Conservation (phyloP, 805 yeast genomes). For the Lachancea sp. region DNA sequence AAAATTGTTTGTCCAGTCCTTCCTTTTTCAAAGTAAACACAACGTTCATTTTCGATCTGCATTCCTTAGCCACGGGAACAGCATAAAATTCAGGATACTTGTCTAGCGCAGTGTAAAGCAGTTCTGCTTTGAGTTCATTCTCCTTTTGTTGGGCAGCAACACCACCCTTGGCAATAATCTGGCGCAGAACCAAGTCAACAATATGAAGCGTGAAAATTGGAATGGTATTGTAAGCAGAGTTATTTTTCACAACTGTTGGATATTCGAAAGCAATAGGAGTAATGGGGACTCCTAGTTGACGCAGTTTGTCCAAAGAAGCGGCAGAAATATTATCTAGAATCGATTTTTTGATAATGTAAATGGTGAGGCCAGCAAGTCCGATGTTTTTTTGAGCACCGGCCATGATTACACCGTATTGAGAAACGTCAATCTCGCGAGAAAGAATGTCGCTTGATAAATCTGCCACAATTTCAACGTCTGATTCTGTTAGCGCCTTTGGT, state of each 20-base stretch:
- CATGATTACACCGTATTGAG: constrained; percentile 81
- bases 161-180: constrained; percentile 67
- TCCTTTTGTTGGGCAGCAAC: constrained; percentile 49
- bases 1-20: constrained; percentile 61
- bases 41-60: constrained; percentile 86
- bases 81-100: constrained; percentile 56
- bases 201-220: constrained; percentile 90
- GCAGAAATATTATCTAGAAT: constrained; percentile 49
- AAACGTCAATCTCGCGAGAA: constrained; percentile 72
- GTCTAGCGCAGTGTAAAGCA: constrained; percentile 62
- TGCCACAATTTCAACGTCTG: constrained; percentile 75
- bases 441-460: constrained; percentile 93
- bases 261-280: constrained; percentile 85
- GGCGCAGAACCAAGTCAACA: constrained; percentile 67
- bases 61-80: constrained; percentile 55
- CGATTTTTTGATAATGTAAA: constrained; percentile 81
- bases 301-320: constrained; percentile 56
- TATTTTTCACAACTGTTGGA: constrained; percentile 78
- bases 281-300: constrained; percentile 58
- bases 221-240: constrained; percentile 92
- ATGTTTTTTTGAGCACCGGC: constrained; percentile 99
- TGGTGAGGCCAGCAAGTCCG: constrained; percentile 92
- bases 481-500: constrained; percentile 46
- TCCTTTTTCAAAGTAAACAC: constrained; percentile 72
- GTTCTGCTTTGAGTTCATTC: constrained; percentile 55